Base-by-base conservation (phyloP, 257 asterid genomes). In the Nicotiana undulata region DNA sequence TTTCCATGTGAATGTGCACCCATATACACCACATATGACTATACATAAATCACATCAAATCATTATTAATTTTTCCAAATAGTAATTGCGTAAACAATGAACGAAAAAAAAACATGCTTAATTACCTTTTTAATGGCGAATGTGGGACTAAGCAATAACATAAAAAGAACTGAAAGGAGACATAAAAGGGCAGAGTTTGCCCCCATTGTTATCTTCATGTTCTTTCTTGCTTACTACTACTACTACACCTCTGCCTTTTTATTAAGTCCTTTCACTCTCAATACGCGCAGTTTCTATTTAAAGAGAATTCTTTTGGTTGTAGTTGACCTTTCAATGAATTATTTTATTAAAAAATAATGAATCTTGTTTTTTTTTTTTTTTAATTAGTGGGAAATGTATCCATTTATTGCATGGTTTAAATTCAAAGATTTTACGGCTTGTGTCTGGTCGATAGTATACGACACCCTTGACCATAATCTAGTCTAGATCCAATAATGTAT, bases 1-100 rank as follows among this genome's bases (percentile, higher is more conserved):
- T 81, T 40, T 81, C 94, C 93, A 81, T 92, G 97, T 65, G 92
- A 86, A 83, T 95, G 98, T 77, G 93, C 92, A 85, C 99, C 99
- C 91, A 95, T 85, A 86, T 95, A 95, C 77, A 93, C 98, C 85
- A 95, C 96, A 88, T 86, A 95, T 55, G 97, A 88, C 98, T 94
- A 85, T 5, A 81, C 44, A 49, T 59, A 49, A 74, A 9, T 24
- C 18, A 75, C 40, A 79, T 11, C 63, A 32, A 22, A 61, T 22
- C 16, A 15, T 74, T 29, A 85, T 79, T 63, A 0, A 9, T 8
- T 75, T 76, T 52, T 22, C 46, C 22, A 3, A 46, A 16, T 13
- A 29, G 4, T 29, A 64, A 63, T 5, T 29, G 0, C 1, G 1
- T 63, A 63, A 64, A 15, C 0, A 16, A 7, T 31, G 74, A 16